Evolutionary conservation across 2,329 filamentous ascomycete species (phyloP).

Genomic region (Plenodomus tracheiphilus): DNA sequence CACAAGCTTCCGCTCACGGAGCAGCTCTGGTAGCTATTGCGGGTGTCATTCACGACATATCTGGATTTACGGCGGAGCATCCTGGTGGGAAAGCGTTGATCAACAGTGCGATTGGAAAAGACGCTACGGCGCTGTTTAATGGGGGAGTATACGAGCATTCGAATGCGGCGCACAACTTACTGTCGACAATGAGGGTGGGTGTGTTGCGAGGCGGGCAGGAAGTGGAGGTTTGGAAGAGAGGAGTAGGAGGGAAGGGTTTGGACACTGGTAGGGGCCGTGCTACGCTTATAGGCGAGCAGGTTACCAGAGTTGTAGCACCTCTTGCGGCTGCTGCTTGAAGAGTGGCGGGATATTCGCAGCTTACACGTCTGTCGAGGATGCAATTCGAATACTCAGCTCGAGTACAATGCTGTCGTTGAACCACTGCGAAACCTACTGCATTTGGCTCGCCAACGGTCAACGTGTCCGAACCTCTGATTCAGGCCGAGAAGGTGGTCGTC

Average conservation of each 20-base stretch:
- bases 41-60: constrained; percentile 45
- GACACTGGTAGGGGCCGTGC: constrained; percentile 65
- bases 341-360: too few relatives aligned
- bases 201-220: constrained; percentile 45
- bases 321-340: constrained; percentile 72
- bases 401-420: too few relatives aligned
- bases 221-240: constrained; percentile 46
- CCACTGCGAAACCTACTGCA: too few relatives aligned
- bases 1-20: constrained; percentile 34
- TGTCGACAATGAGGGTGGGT: constrained; percentile 45
- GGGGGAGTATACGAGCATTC: constrained; percentile 46
- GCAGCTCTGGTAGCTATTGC: constrained; percentile 40
- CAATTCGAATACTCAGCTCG: too few relatives aligned
- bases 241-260: constrained; percentile 64
- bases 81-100: constrained; percentile 46
- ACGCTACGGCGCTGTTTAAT: constrained; percentile 46
- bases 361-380: too few relatives aligned
- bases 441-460: too few relatives aligned
- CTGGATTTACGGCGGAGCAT: constrained; percentile 42
- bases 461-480: too few relatives aligned
- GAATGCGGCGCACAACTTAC: constrained; percentile 46
- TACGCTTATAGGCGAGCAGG: constrained; percentile 72
- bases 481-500: too few relatives aligned
- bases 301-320: constrained; percentile 76
- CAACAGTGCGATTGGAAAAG: constrained; percentile 41